Conservation (phyloP, 1,284 basidiomycete species). For the Phlebopus sp. region DNA sequence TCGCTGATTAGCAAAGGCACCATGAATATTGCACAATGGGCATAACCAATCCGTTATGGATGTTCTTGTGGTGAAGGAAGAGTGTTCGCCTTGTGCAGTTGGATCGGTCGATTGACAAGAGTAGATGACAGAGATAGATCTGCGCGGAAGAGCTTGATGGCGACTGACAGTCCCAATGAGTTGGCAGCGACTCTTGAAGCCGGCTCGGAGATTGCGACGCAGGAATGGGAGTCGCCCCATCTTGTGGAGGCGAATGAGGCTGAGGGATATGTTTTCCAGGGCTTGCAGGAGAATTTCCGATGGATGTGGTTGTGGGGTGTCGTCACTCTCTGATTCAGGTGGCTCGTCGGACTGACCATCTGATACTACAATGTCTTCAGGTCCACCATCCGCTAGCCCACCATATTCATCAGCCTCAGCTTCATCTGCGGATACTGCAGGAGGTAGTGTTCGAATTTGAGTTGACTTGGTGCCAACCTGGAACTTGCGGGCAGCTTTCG, state of each 20-base stretch:
- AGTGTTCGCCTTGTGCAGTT: constrained; percentile 4
- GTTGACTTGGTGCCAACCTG: constrained; percentile 12
- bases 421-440: constrained; percentile 5
- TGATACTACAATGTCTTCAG: constrained; percentile 4
- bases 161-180: constrained; percentile 16
- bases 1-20: constrained; percentile 43
- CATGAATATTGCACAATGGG: constrained; percentile 58
- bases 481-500: constrained; percentile 12
- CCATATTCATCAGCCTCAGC: background rate
- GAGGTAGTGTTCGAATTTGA: background rate
- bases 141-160: constrained; percentile 13
- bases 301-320: constrained; percentile 12
- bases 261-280: constrained; percentile 18
- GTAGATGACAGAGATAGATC: constrained; percentile 32
- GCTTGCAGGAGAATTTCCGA: constrained; percentile 21
- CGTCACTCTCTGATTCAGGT: constrained; percentile 12
- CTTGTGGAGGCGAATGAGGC: constrained; percentile 19
- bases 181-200: constrained; percentile 40
- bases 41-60: constrained; percentile 48
- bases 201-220: constrained; percentile 44
- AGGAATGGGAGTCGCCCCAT: constrained; percentile 50
- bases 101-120: constrained; percentile 2
- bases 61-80: constrained; percentile 9
- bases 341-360: constrained; percentile 3
- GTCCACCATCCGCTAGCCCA: background rate